A percentile compares a stretch with the other conserved stretches of the same genome.
Conservation (phyloP, 148 eudicot genomes). For the Suaeda aralocaspica region DNA sequence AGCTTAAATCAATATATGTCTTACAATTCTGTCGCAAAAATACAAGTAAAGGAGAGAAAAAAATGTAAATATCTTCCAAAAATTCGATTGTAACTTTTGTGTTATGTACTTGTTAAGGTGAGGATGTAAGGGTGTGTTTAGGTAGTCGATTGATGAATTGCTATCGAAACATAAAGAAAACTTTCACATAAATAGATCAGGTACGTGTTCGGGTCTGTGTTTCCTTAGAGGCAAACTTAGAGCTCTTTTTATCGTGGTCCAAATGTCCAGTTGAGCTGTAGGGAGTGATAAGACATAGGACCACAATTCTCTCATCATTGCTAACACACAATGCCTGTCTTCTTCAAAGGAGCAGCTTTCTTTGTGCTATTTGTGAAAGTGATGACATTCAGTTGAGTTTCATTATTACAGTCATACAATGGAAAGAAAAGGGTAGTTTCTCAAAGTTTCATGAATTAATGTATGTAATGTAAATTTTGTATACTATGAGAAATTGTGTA, state of each 20-base stretch:
- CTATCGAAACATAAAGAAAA: conserved; percentile 15
- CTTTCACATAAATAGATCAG: conserved; percentile 24
- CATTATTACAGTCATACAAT: neutral
- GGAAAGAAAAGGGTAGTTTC: neutral
- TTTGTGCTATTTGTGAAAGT: neutral
- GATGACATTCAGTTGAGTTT: neutral
- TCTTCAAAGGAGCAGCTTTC: conserved; percentile 18
- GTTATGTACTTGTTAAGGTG: neutral
- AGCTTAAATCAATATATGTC: neutral
- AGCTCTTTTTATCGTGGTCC: conserved; percentile 12
- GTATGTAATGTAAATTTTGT: neutral
- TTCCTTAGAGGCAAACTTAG: conserved; percentile 22
- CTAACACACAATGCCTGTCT: conserved; percentile 19
- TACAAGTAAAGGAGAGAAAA: neutral
- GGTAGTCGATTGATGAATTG: conserved; percentile 1
- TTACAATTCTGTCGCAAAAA: neutral
- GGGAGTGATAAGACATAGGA: conserved; percentile 20
- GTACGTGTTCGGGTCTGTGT: conserved; percentile 23
- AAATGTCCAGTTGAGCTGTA: conserved; percentile 12
- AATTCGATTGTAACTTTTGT: neutral
- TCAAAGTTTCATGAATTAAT: neutral
- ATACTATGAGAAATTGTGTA: neutral
- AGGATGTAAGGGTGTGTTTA: conserved; percentile 2
- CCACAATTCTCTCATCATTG: conserved; percentile 28
- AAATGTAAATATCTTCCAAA: conserved; percentile 11